These are phyloP conservation scores for Lasiosphaeria hispida DNA, from an alignment of 495 filamentous ascomycete species.

Conservation along the genomic window DNA sequence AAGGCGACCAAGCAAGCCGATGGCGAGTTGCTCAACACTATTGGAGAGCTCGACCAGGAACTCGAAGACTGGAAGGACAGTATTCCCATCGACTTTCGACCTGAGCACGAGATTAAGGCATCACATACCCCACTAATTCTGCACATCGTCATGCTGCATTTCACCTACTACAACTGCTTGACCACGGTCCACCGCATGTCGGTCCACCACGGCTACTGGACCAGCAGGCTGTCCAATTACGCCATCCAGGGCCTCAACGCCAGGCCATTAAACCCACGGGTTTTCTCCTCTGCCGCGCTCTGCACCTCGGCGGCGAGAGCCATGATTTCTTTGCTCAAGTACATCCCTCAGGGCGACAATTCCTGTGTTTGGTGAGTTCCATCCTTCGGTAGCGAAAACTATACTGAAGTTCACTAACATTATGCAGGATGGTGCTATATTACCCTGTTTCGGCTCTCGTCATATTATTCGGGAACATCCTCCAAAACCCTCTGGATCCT, in stretches of 20 bases:
- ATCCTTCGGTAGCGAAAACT: neutral
- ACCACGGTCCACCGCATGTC: conserved; percentile 99
- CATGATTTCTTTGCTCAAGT: conserved; percentile 90
- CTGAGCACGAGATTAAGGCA: conserved; percentile 91
- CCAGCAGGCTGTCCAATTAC: conserved; percentile 88
- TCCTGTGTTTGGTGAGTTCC: conserved; percentile 85
- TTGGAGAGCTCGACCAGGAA: conserved; percentile 90
- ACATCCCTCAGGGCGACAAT: conserved; percentile 92
- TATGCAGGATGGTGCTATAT: conserved; percentile 83
- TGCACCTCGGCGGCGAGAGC: conserved; percentile 90
- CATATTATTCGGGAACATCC: conserved; percentile 92
- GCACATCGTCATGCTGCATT: conserved; percentile 89
- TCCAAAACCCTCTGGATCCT: conserved; percentile 91
- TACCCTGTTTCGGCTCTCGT: conserved; percentile 95
- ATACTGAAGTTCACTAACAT: conserved; percentile 22
- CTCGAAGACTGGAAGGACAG: conserved; percentile 95
- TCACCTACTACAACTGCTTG: conserved; percentile 95
- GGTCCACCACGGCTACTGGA: conserved; percentile 98
- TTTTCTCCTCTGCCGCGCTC: conserved; percentile 89
- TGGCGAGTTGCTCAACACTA: conserved; percentile 90
- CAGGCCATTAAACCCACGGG: conserved; percentile 83
- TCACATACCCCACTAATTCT: conserved; percentile 85
- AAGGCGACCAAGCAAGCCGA: conserved; percentile 90
- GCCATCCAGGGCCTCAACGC: conserved; percentile 92
- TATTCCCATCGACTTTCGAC: conserved; percentile 90